Evolutionary conservation across 352 stramenopile genomes (phyloP).

Genomic region (Phytophthora hybrid): DNA sequence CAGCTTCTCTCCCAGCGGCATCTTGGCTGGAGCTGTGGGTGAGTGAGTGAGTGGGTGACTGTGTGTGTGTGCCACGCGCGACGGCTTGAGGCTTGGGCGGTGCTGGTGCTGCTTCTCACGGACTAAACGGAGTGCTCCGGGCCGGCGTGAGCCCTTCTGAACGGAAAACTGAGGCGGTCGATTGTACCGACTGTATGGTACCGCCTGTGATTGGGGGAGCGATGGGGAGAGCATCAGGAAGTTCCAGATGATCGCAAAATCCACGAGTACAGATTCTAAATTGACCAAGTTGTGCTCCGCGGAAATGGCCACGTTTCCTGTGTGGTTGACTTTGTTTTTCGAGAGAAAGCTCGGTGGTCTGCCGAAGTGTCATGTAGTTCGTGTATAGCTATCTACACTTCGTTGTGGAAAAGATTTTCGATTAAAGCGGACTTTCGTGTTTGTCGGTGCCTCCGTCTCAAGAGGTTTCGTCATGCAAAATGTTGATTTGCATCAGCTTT

Average conservation of each 20-base stretch:
- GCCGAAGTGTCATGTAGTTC: too few relatives aligned
- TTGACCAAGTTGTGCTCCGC: background rate
- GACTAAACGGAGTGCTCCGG: background rate
- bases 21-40: constrained; percentile 20
- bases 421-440: constrained; percentile 3
- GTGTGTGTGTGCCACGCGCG: too few relatives aligned
- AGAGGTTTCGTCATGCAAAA: background rate
- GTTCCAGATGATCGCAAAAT: background rate
- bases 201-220: background rate
- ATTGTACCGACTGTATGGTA: background rate
- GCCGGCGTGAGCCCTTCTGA: constrained; percentile 1
- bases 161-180: background rate
- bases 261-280: background rate
- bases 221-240: background rate
- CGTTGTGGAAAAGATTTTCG: background rate
- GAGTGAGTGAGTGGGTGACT: too few relatives aligned
- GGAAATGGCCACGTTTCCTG: too few relatives aligned
- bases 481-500: background rate
- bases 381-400: too few relatives aligned
- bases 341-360: too few relatives aligned
- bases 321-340: too few relatives aligned
- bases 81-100: background rate
- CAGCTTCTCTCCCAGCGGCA: constrained; percentile 66
- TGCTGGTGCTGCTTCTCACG: background rate
- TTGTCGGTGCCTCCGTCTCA: constrained; percentile 1